Evolutionary conservation across 1,139 yeast species (phyloP).

Genomic region (Barnettozyma hawaiiensis): DNA sequence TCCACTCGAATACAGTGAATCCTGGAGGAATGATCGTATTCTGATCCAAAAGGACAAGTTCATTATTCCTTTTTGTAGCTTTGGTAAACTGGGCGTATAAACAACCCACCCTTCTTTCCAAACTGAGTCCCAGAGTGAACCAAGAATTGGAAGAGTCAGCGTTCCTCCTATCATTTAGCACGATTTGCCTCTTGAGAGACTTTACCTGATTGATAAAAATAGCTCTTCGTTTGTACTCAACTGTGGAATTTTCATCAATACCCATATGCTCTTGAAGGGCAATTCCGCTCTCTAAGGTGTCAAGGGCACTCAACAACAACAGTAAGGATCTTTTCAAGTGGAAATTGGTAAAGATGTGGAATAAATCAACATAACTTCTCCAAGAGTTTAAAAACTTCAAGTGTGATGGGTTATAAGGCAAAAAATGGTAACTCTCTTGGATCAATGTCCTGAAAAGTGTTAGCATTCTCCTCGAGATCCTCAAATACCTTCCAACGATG

Average conservation of each 20-base stretch:
- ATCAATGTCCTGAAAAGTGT: conserved; percentile 5
- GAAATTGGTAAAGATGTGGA: conserved; percentile 9
- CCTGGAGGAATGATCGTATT: conserved; percentile 15
- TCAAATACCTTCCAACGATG: conserved; percentile 6
- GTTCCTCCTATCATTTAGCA: conserved; percentile 9
- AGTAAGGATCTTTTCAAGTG: conserved; percentile 12
- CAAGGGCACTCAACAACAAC: conserved; percentile 12
- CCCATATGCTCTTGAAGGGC: conserved; percentile 14
- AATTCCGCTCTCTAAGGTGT: conserved; percentile 13
- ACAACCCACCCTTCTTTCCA: conserved; percentile 1
- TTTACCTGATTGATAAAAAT: conserved; percentile 4
- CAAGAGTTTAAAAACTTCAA: conserved; percentile 12
- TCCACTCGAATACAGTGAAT: conserved; percentile 14
- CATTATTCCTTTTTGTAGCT: neutral
- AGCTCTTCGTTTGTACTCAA: conserved; percentile 4
- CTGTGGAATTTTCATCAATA: conserved; percentile 1
- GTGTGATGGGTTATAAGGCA: conserved; percentile 1
- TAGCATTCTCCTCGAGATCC: conserved; percentile 7
- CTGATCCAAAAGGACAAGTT: neutral
- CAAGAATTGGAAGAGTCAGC: conserved; percentile 5
- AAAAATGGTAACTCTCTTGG: neutral
- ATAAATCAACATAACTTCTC: conserved; percentile 12
- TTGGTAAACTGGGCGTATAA: neutral
- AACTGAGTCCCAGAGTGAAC: conserved; percentile 11
- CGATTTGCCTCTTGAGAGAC: conserved; percentile 11